Conservation (phyloP, 2,329 filamentous ascomycete genomes). For the Penicillium sp. region DNA sequence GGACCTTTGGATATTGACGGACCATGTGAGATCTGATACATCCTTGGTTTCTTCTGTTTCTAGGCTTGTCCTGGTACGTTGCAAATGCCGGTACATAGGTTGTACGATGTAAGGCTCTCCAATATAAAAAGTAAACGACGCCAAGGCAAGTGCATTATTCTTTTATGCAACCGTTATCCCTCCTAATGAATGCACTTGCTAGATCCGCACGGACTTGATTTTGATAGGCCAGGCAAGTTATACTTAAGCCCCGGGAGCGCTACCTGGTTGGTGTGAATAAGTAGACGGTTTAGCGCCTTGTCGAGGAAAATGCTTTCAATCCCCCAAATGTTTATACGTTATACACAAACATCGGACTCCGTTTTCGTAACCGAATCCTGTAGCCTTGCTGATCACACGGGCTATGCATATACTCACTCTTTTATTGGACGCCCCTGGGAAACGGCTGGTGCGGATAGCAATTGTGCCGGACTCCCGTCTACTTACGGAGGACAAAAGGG, state of each 20-base stretch:
- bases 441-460: constrained; percentile 9
- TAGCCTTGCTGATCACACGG: constrained; percentile 12
- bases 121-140: not conserved
- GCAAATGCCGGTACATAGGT: not conserved
- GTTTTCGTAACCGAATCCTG: not conserved
- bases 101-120: not conserved
- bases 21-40: not conserved
- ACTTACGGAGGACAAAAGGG: too few relatives aligned
- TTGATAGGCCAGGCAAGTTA: not conserved
- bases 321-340: not conserved
- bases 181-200: not conserved
- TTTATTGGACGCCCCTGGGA: constrained; percentile 13
- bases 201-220: not conserved
- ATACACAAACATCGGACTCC: not conserved
- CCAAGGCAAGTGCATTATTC: not conserved
- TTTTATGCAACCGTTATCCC: not conserved
- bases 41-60: not conserved
- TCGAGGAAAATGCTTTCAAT: not conserved
- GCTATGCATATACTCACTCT: not conserved
- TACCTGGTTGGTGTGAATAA: not conserved
- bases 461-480: constrained; percentile 20
- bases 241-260: not conserved
- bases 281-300: not conserved
- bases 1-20: not conserved
- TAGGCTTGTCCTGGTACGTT: not conserved